These are phyloP conservation scores for Trichoderma pleuroti DNA, from an alignment of 2,329 filamentous ascomycete species.

Conservation along the genomic window DNA sequence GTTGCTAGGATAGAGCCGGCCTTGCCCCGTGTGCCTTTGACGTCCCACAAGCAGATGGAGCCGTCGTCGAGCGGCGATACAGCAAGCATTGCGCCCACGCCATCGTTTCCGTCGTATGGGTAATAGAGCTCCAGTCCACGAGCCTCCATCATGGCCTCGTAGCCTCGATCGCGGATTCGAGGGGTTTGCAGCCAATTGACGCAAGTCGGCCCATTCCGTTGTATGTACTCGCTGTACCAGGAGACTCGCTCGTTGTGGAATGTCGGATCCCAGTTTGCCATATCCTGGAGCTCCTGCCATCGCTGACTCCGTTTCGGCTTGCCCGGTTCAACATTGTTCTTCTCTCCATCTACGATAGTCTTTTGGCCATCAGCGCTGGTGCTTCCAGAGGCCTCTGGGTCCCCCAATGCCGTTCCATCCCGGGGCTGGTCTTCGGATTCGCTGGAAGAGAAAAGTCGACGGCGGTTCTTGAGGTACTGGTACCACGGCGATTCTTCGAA, in stretches of 20 bases:
- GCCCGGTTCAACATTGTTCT: neutral
- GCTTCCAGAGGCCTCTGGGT: constrained; percentile 20
- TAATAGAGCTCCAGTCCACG: constrained; percentile 69
- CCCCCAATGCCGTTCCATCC: constrained; percentile 34
- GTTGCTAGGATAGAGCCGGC: constrained; percentile 62
- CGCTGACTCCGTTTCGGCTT: constrained; percentile 13
- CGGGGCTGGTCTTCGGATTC: constrained; percentile 11
- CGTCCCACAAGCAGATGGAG: constrained; percentile 82
- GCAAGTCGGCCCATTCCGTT: constrained; percentile 69
- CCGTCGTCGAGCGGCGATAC: constrained; percentile 82
- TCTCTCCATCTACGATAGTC: neutral
- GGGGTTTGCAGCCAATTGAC: constrained; percentile 75
- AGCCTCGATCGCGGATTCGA: constrained; percentile 38
- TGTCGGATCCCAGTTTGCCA: constrained; percentile 80
- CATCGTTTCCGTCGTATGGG: constrained; percentile 48
- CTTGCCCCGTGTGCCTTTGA: constrained; percentile 52
- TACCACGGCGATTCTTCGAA: constrained; percentile 68
- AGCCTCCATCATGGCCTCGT: constrained; percentile 57
- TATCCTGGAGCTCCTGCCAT: constrained; percentile 44
- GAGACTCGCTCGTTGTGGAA: constrained; percentile 68
- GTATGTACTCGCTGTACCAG: constrained; percentile 89
- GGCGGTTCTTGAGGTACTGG: constrained; percentile 50
- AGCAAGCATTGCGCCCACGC: constrained; percentile 48
- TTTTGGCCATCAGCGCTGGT: constrained; percentile 23
- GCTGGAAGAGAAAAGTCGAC: constrained; percentile 31